These are phyloP conservation scores for Pterocarpus santalinus DNA, from an alignment of 306 rosid genomes.

Conservation along the genomic window DNA sequence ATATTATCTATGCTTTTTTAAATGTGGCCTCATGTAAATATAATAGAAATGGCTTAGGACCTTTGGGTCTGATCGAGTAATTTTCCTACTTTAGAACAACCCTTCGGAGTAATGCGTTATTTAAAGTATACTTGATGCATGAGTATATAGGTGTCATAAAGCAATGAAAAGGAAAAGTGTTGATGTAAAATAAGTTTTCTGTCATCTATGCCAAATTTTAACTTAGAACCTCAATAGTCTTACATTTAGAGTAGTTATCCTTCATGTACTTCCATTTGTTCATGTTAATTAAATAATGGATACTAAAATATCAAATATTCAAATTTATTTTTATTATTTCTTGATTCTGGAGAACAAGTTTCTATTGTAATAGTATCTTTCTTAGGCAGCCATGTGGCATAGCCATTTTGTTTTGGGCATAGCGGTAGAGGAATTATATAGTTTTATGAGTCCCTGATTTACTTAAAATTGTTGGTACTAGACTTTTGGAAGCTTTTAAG, in stretches of 20 bases:
- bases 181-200: not conserved
- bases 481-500: not conserved
- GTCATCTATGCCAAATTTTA: not conserved
- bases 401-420: no score
- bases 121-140: not conserved
- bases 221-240: slow-evolving; percentile 12
- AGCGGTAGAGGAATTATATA: not conserved
- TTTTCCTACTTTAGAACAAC: slow-evolving; percentile 7
- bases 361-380: slow-evolving; percentile 2
- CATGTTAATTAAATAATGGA: not conserved
- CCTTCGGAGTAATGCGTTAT: not conserved
- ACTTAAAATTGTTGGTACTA: not conserved
- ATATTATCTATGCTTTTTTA: not conserved
- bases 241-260: not conserved
- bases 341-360: not conserved
- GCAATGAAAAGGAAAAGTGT: no score
- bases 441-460: slow-evolving; percentile 22
- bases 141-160: not conserved
- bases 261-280: not conserved
- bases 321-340: not conserved
- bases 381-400: not conserved
- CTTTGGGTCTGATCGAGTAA: slow-evolving; percentile 5
- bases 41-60: not conserved
- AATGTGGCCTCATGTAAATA: slow-evolving; percentile 14
- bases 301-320: not conserved